Percentiles rank a stretch among this genome's conserved stretches.
These are phyloP conservation scores for Tuber microsphaerosporum DNA, from an alignment of 495 filamentous ascomycete genomes.

Conservation along the genomic window DNA sequence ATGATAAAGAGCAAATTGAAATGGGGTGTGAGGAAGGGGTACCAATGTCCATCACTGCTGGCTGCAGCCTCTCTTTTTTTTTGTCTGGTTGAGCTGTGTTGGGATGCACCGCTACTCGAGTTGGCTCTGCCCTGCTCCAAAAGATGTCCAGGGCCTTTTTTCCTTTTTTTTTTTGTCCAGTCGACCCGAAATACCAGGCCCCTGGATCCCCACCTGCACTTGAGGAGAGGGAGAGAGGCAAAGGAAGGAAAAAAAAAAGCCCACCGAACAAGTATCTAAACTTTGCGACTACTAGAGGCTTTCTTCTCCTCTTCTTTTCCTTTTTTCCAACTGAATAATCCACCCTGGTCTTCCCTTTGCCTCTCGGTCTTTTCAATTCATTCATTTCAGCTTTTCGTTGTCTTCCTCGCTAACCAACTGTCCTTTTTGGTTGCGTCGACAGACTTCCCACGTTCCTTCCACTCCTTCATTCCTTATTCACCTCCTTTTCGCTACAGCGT, in stretches of 20 bases:
- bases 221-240: not conserved
- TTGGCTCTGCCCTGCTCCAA: not conserved
- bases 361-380: slow-evolving; percentile 38
- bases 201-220: slow-evolving; percentile 1
- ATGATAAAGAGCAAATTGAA: slow-evolving; percentile 32
- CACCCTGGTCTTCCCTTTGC: slow-evolving; percentile 37
- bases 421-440: slow-evolving; percentile 34
- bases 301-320: slow-evolving; percentile 25
- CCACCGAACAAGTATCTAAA: slow-evolving; percentile 22
- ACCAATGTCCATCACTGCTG: slow-evolving; percentile 23
- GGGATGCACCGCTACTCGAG: slow-evolving; percentile 34
- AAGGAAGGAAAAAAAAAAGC: slow-evolving; percentile 11
- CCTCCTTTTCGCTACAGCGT: slow-evolving; percentile 40
- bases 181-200: slow-evolving; percentile 1
- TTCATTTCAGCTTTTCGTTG: slow-evolving; percentile 33
- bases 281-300: slow-evolving; percentile 37
- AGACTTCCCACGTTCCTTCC: slow-evolving; percentile 42
- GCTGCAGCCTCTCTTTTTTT: slow-evolving; percentile 21
- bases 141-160: slow-evolving; percentile 29
- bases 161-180: slow-evolving; percentile 13
- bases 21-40: slow-evolving; percentile 28
- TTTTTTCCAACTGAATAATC: slow-evolving; percentile 35
- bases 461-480: slow-evolving; percentile 41
- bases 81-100: slow-evolving; percentile 37
- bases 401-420: slow-evolving; percentile 37